A percentile compares a stretch with the other conserved stretches of the same genome.
Evolutionary conservation across 2,329 filamentous ascomycete genomes (phyloP).

Genomic region (Colletotrichum caudatum): DNA sequence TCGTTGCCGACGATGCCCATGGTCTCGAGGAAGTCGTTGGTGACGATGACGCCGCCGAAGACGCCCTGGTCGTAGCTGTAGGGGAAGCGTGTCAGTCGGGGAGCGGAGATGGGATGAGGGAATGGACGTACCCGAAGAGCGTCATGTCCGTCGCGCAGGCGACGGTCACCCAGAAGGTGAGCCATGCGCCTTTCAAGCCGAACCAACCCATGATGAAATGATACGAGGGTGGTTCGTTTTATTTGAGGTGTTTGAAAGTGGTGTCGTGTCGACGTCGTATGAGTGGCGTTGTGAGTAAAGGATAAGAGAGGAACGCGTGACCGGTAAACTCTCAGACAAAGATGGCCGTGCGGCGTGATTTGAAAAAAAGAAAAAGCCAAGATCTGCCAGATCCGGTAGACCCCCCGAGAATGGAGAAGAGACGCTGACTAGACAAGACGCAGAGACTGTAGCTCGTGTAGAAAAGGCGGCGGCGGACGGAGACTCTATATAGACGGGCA

Average conservation of each 20-base stretch:
- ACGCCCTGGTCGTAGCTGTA: slow-evolving; percentile 61
- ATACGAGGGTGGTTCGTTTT: too few relatives aligned
- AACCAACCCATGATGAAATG: slow-evolving; percentile 35
- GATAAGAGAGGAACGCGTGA: not conserved
- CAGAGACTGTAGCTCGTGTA: too few relatives aligned
- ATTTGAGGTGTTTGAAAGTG: too few relatives aligned
- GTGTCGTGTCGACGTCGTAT: not conserved
- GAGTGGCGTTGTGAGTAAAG: not conserved
- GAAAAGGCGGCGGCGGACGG: not conserved
- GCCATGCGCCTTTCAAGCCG: slow-evolving; percentile 36
- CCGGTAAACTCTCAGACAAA: not conserved
- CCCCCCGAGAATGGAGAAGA: slow-evolving; percentile 3
- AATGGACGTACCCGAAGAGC: slow-evolving; percentile 44
- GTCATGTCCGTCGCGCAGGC: slow-evolving; percentile 46
- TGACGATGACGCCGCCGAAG: slow-evolving; percentile 61
- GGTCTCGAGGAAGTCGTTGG: slow-evolving; percentile 56
- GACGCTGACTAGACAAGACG: slow-evolving; percentile 9
- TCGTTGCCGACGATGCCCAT: slow-evolving; percentile 56
- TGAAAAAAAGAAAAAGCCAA: not conserved
- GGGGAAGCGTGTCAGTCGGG: not conserved
- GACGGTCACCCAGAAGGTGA: slow-evolving; percentile 41
- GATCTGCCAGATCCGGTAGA: slow-evolving; percentile 10
- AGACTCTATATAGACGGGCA: slow-evolving; percentile 33
- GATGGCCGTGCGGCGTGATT: not conserved
- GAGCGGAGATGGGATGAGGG: not conserved